Percentiles rank a stretch among this genome's conserved stretches.
phyloP scores from a whole-genome alignment of 176 grass and related monocot genomes.

The Metroxylon sagu region DNA sequence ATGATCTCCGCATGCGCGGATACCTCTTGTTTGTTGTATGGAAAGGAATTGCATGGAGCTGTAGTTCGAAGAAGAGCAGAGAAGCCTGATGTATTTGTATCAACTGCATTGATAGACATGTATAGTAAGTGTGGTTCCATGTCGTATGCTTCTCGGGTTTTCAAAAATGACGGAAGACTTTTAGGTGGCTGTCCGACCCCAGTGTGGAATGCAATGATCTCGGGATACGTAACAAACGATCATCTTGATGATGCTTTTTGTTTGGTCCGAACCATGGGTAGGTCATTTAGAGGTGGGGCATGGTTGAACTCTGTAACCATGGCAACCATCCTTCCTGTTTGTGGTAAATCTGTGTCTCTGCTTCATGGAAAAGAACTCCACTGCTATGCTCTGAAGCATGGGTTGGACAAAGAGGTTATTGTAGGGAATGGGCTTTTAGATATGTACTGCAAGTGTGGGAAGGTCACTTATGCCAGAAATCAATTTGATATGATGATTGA shows the following conservation, averaged over 20 bases:
- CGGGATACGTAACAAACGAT: slow-evolving; percentile 13
- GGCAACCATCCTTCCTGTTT: slow-evolving; percentile 20
- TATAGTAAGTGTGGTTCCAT: slow-evolving; percentile 23
- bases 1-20: slow-evolving; percentile 15
- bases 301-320: slow-evolving; percentile 20
- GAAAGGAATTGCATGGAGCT: slow-evolving; percentile 24
- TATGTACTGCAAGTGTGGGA: slow-evolving; percentile 28
- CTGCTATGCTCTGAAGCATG: slow-evolving; percentile 28
- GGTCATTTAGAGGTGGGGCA: not conserved
- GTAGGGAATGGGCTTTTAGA: slow-evolving; percentile 26
- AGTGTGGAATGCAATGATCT: slow-evolving; percentile 27
- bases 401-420: slow-evolving; percentile 13
- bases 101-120: slow-evolving; percentile 21
- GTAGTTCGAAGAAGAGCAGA: not conserved
- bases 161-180: slow-evolving; percentile 1
- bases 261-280: slow-evolving; percentile 17
- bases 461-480: slow-evolving; percentile 8
- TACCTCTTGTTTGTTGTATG: slow-evolving; percentile 6
- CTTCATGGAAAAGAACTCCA: slow-evolving; percentile 27
- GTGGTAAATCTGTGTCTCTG: slow-evolving; percentile 9
- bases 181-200: slow-evolving; percentile 3
- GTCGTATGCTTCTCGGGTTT: slow-evolving; percentile 5
- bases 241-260: slow-evolving; percentile 5
- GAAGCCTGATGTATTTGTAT: slow-evolving; percentile 9
- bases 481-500: slow-evolving; percentile 22